Base-by-base conservation (phyloP, 1,284 basidiomycete genomes). In the Inonotus hispidus region DNA sequence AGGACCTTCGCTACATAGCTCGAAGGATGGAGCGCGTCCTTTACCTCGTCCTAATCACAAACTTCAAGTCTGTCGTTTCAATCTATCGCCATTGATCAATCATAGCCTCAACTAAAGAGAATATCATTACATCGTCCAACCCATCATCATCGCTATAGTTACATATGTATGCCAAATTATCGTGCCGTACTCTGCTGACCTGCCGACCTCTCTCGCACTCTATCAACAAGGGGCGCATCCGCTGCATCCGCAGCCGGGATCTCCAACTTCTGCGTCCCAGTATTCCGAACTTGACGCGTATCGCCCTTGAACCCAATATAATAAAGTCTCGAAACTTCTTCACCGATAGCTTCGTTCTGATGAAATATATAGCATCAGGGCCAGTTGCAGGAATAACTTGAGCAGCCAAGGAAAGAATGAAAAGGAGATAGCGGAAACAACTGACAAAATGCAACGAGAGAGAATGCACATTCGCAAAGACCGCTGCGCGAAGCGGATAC, bases 251-350 rank as follows among this genome's bases (percentile, higher is more conserved):
- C 84, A 29, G 90, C 86, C 1, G 84, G 85, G 21, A 92, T 80
- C 66, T 87, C 83, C 23, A 92, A 73, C 68, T 82, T 82, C 39
- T 82, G 80, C 25, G 78, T 79, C 23, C 74, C 80, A 56, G 90
- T 86, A 64, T 82, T 85, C 65, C 80, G 77, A 11, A 74, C 71
- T n/a, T 77, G 75, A 53, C 79, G 76, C 47, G 78, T 76, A 66
- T 92, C 88, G 49, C 91, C 91, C 69, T 84, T 87, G 77, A 93
- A 93, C 13, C 92, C 92, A 55, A 92, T 69, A 69, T 84, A 93
- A 68, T 87, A 93, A 47, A 93, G 72, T 41, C 85, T 76, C 1
- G 87, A 82, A 5, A 73, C 68, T 7, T 89, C 85, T 27, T 79
- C 84, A 1, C 85, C 87, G 2, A 77, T 76, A 0, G 90, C 77